Percentiles rank a stretch among this genome's conserved stretches.
Conservation (phyloP, 202 grass and related monocot species). For the Alloteropsis angusta region DNA sequence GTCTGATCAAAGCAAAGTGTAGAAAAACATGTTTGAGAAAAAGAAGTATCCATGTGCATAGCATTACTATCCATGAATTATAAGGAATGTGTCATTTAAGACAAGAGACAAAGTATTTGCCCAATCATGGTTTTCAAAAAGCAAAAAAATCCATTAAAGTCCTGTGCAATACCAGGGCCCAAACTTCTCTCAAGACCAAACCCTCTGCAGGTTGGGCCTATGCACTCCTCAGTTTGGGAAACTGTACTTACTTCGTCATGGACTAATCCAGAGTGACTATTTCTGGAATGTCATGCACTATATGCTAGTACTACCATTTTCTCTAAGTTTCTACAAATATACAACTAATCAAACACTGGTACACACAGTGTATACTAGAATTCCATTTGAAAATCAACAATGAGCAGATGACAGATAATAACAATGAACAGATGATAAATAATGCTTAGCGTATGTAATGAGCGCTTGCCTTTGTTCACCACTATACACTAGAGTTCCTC, state of each 20-base stretch:
- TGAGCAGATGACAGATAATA: too few species aligned
- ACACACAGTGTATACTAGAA: neutral
- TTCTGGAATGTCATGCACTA: neutral
- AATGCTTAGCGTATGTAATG: neutral
- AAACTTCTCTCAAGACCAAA: neutral
- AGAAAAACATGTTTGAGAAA: constrained; percentile 15
- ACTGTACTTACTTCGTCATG: neutral
- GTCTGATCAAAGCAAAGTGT: constrained; percentile 37
- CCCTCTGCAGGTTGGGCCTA: neutral
- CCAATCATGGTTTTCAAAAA: neutral
- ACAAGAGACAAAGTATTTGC: neutral
- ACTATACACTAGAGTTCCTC: too few species aligned
- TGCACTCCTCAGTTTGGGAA: neutral
- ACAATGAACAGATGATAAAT: neutral
- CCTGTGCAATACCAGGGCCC: too few species aligned
- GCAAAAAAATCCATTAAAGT: neutral
- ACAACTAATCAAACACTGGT: neutral
- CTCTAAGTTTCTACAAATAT: neutral
- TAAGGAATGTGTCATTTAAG: neutral
- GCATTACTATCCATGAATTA: neutral
- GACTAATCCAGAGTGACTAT: neutral
- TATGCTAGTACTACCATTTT: neutral
- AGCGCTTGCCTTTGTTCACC: too few species aligned
- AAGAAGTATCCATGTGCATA: constrained; percentile 10
- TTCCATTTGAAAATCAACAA: neutral